Percentiles rank a stretch among this genome's conserved stretches.
These are phyloP conservation scores for Aspergillus vadensis DNA, from an alignment of 2,329 filamentous ascomycete species.

Conservation along the genomic window DNA sequence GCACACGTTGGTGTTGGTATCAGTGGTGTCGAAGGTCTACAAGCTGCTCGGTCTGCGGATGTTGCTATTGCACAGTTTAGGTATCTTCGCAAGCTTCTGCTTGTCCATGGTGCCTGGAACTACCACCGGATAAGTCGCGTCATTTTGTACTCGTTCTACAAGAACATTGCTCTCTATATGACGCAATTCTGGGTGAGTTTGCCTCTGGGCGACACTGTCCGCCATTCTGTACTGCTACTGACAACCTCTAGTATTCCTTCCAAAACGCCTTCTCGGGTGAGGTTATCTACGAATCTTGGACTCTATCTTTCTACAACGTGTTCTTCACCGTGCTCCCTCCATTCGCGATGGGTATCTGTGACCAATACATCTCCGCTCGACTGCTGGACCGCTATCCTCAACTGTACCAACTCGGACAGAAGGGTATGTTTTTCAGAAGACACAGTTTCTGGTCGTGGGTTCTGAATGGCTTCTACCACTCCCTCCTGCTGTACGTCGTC, in stretches of 20 bases:
- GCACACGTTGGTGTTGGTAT: constrained; percentile 98
- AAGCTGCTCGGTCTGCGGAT: constrained; percentile 93
- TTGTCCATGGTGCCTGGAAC: constrained; percentile 96
- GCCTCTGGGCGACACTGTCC: background rate
- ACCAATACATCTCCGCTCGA: constrained; percentile 94
- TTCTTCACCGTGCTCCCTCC: constrained; percentile 94
- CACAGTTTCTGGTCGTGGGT: constrained; percentile 94
- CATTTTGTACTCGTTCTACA: constrained; percentile 98
- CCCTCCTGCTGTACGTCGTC: constrained; percentile 85
- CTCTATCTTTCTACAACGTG: constrained; percentile 98
- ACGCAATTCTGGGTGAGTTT: constrained; percentile 92
- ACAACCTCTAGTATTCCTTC: constrained; percentile 75
- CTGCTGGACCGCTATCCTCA: constrained; percentile 94
- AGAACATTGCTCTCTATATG: constrained; percentile 98
- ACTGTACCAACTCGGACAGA: constrained; percentile 89
- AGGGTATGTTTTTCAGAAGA: constrained; percentile 89
- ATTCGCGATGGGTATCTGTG: constrained; percentile 91
- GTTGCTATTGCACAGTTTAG: constrained; percentile 95
- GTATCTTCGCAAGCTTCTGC: constrained; percentile 86
- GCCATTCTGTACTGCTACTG: constrained; percentile 7
- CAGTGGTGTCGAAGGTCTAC: constrained; percentile 92
- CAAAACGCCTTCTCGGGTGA: constrained; percentile 97
- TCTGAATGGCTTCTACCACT: constrained; percentile 92
- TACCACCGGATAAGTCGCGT: constrained; percentile 97
- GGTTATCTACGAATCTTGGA: constrained; percentile 99